Conservation (phyloP, 441 rosid species). For the Raphanus hybrid region DNA sequence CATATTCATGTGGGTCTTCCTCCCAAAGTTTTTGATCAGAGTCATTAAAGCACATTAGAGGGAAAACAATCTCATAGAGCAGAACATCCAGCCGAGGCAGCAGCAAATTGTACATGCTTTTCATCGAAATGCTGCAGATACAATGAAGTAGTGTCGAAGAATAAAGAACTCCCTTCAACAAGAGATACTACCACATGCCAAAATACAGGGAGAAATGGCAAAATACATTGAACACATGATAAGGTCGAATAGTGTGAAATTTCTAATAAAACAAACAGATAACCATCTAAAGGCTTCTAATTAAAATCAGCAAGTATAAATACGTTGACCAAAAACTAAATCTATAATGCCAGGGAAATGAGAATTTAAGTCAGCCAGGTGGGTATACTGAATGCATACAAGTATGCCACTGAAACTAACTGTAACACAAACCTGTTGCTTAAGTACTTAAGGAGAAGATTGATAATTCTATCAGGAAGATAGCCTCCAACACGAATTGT, state of each 20-base stretch:
- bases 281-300: neutral
- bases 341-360: neutral
- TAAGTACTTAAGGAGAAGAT: conserved; percentile 92
- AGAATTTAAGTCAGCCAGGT: conserved; percentile 10
- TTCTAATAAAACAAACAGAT: neutral
- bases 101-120: conserved; percentile 79
- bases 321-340: neutral
- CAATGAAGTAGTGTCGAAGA: conserved; percentile 5
- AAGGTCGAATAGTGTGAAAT: neutral
- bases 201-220: conserved; percentile 2
- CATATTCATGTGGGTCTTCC: conserved; percentile 99
- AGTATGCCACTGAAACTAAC: conserved; percentile 13
- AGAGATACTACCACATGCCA: neutral
- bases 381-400: conserved; percentile 14
- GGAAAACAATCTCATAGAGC: conserved; percentile 95
- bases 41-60: conserved; percentile 97
- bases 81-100: conserved; percentile 90
- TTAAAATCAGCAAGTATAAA: neutral
- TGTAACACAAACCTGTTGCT: conserved; percentile 74
- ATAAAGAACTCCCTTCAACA: neutral
- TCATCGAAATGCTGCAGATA: conserved; percentile 81
- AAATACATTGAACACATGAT: conserved; percentile 12
- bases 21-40: conserved; percentile 99
- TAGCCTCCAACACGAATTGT: conserved; percentile 87
- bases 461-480: conserved; percentile 95